These are phyloP conservation scores for Erysiphe pulchra DNA, from an alignment of 2,329 filamentous ascomycete genomes.

Conservation along the genomic window DNA sequence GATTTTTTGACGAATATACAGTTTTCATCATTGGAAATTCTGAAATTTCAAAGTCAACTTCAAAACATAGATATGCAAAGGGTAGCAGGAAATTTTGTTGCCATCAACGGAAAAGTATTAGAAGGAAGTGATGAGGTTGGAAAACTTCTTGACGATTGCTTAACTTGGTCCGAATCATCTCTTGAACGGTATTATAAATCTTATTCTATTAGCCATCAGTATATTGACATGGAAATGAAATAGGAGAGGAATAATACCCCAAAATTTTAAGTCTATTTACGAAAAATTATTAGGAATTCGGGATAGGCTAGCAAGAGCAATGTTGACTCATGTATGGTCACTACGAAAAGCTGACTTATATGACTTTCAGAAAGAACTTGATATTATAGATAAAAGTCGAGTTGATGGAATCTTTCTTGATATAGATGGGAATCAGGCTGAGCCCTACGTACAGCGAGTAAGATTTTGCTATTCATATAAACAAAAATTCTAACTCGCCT, in stretches of 20 bases:
- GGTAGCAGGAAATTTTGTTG: conserved; percentile 49
- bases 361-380: conserved; percentile 75
- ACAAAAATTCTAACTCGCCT: conserved; percentile 8
- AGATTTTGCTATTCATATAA: conserved; percentile 6
- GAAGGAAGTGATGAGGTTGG: conserved; percentile 42
- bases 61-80: conserved; percentile 48
- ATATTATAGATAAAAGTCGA: conserved; percentile 68
- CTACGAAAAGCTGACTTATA: conserved; percentile 89
- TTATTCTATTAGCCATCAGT: not conserved
- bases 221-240: not conserved
- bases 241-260: conserved; percentile 64
- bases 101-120: conserved; percentile 35
- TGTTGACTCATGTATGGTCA: conserved; percentile 89
- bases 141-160: conserved; percentile 45
- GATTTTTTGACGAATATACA: conserved; percentile 15
- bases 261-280: conserved; percentile 56
- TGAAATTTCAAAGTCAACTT: conserved; percentile 51
- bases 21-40: conserved; percentile 64
- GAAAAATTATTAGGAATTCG: conserved; percentile 57
- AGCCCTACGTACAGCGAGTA: conserved; percentile 76
- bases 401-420: conserved; percentile 77
- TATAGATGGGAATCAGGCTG: conserved; percentile 53
- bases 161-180: conserved; percentile 59
- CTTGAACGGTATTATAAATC: conserved; percentile 38
- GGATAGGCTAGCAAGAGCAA: conserved; percentile 76